A percentile compares a stretch with the other conserved stretches of the same genome.
These are phyloP conservation scores for Eragrostis tef DNA, from an alignment of 202 grass and related monocot genomes.

Conservation along the genomic window DNA sequence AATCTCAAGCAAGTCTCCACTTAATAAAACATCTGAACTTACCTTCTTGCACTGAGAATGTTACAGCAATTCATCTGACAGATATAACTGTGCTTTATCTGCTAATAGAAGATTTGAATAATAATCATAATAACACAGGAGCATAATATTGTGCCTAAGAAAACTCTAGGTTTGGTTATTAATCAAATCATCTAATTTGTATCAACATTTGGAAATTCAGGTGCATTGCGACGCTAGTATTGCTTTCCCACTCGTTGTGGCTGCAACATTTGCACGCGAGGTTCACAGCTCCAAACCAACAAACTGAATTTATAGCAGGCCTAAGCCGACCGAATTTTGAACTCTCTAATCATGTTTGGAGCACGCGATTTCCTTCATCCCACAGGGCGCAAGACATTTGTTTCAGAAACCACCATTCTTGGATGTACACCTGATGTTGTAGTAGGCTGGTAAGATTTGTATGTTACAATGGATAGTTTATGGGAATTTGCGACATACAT, in stretches of 20 bases:
- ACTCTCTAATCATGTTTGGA: slow-evolving; percentile 7
- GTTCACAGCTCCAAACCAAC: slow-evolving; percentile 37
- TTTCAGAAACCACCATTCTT: too few relatives aligned
- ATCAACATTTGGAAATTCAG: slow-evolving; percentile 51
- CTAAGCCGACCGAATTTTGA: neutral
- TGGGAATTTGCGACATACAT: too few relatives aligned
- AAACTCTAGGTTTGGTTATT: neutral
- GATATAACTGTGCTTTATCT: neutral
- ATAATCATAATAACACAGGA: neutral
- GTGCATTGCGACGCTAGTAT: slow-evolving; percentile 95
- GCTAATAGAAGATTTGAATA: slow-evolving; percentile 1
- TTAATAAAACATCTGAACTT: slow-evolving; percentile 3
- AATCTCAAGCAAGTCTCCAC: neutral
- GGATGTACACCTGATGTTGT: too few relatives aligned
- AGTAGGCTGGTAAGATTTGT: too few relatives aligned
- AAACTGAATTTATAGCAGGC: slow-evolving; percentile 13
- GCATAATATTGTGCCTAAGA: neutral
- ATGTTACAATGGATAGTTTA: too few relatives aligned
- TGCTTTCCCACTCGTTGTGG: slow-evolving; percentile 79
- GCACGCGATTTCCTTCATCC: neutral
- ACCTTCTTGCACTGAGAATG: neutral
- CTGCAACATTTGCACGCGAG: slow-evolving; percentile 78
- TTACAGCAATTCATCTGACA: neutral
- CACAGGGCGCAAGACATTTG: neutral
- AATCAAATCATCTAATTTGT: neutral